phyloP scores from a whole-genome alignment of 345 rosid species.

The Ceriops zippeliana region DNA sequence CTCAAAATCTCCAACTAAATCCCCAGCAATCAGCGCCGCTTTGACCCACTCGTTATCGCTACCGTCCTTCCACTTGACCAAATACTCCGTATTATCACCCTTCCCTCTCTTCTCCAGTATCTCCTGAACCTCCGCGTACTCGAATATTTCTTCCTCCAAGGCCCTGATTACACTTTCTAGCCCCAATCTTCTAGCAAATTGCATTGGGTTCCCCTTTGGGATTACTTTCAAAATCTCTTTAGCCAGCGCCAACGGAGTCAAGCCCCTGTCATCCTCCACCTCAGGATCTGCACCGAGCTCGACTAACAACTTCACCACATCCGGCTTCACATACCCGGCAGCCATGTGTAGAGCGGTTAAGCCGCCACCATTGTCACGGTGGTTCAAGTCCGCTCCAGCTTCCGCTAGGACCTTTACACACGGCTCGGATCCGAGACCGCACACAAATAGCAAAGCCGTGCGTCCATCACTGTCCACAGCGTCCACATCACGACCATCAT shows the following conservation, averaged over 20 bases:
- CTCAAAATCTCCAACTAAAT: constrained; percentile 70
- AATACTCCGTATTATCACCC: constrained; percentile 59
- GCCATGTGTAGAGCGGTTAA: constrained; percentile 90
- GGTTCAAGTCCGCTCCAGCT: constrained; percentile 65
- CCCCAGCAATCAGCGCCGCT: constrained; percentile 53
- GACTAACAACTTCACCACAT: constrained; percentile 45
- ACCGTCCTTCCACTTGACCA: constrained; percentile 86
- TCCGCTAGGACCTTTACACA: constrained; percentile 67
- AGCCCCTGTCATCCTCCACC: constrained; percentile 57
- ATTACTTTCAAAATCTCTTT: constrained; percentile 63
- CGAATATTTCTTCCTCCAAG: constrained; percentile 55
- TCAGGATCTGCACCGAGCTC: constrained; percentile 76
- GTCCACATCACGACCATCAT: constrained; percentile 61
- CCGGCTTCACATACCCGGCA: constrained; percentile 79
- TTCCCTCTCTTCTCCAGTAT: constrained; percentile 77
- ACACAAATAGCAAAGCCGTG: constrained; percentile 75
- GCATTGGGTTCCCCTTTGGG: constrained; percentile 78
- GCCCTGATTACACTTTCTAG: constrained; percentile 53
- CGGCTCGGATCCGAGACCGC: constrained; percentile 75
- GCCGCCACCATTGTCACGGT: constrained; percentile 64
- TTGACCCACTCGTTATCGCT: constrained; percentile 77
- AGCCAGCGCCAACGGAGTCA: constrained; percentile 68
- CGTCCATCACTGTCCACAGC: constrained; percentile 79
- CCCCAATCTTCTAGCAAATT: constrained; percentile 71
- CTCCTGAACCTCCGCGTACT: constrained; percentile 83